phyloP scores from a whole-genome alignment of 2,329 filamentous ascomycete species.

The Aureobasidium sp. region DNA sequence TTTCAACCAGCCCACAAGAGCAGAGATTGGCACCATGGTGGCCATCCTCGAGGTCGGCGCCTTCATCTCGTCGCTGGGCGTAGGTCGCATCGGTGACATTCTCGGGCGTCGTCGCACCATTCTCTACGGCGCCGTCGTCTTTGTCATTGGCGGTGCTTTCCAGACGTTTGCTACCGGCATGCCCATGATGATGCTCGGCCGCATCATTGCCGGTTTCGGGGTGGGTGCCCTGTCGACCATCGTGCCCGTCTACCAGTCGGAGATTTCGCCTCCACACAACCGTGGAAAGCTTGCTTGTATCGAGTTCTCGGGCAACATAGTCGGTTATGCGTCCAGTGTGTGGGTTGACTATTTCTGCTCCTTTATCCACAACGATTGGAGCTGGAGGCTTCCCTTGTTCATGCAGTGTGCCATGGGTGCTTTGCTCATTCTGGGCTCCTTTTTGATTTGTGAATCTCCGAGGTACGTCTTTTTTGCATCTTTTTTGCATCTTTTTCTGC shows the following conservation, averaged over 20 bases:
- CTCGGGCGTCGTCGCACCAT: constrained; percentile 87
- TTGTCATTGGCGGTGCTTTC: constrained; percentile 73
- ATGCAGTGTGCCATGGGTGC: constrained; percentile 95
- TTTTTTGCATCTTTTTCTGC: not conserved
- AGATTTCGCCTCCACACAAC: constrained; percentile 83
- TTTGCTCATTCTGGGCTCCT: constrained; percentile 74
- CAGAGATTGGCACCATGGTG: constrained; percentile 93
- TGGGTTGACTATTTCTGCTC: constrained; percentile 99
- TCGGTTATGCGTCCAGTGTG: constrained; percentile 89
- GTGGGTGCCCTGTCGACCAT: constrained; percentile 46
- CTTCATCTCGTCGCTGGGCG: constrained; percentile 77
- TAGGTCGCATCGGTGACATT: constrained; percentile 84
- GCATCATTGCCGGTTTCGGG: constrained; percentile 45
- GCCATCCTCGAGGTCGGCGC: constrained; percentile 93
- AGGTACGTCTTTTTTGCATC: constrained; percentile 50
- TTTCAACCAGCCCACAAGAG: constrained; percentile 79
- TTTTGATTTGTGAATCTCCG: constrained; percentile 93
- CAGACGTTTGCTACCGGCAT: constrained; percentile 78
- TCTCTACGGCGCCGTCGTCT: constrained; percentile 85
- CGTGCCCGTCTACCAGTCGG: constrained; percentile 48
- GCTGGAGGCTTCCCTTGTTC: constrained; percentile 82
- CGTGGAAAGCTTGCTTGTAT: constrained; percentile 93
- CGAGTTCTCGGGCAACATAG: constrained; percentile 95
- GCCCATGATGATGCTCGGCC: constrained; percentile 67
- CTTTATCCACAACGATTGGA: constrained; percentile 74